Percentiles rank a stretch among this genome's conserved stretches.
Conservation (phyloP, 2,329 filamentous ascomycete species). For the Pyrenophora seminiperda region DNA sequence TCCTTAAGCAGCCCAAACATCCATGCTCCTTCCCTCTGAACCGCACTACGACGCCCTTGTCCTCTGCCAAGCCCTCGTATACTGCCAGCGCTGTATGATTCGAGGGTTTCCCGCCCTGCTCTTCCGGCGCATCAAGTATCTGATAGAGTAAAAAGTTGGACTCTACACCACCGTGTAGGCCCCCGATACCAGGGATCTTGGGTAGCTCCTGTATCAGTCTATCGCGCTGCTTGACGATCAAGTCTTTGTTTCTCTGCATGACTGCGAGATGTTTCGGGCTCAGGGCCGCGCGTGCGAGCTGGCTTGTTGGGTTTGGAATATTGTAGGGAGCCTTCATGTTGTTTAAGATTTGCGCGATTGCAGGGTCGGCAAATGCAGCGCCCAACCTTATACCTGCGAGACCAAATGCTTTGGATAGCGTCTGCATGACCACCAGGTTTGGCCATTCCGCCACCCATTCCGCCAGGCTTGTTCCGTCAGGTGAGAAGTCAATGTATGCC, state of each 20-base stretch:
- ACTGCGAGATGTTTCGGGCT: conserved; percentile 68
- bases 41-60: conserved; percentile 85
- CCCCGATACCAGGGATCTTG: conserved; percentile 75
- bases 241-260: conserved; percentile 73
- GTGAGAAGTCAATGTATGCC: conserved; percentile 94
- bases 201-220: conserved; percentile 75
- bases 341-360: conserved; percentile 82
- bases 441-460: conserved; percentile 93
- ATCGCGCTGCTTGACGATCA: conserved; percentile 77
- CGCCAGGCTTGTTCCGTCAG: conserved; percentile 77
- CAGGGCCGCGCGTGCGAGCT: conserved; percentile 76
- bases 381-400: conserved; percentile 92
- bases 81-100: conserved; percentile 78
- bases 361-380: conserved; percentile 76
- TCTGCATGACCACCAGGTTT: conserved; percentile 97
- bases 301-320: conserved; percentile 84
- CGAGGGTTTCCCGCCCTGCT: conserved; percentile 70
- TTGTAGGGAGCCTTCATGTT: conserved; percentile 96
- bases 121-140: conserved; percentile 68
- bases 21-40: conserved; percentile 93
- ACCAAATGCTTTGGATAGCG: conserved; percentile 96
- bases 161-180: conserved; percentile 76
- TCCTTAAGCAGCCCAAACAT: conserved; percentile 84
- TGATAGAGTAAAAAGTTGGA: conserved; percentile 93
- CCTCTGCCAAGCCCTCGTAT: conserved; percentile 84